These are phyloP conservation scores for Hypoxylon fragiforme DNA, from an alignment of 495 filamentous ascomycete species.

Conservation along the genomic window DNA sequence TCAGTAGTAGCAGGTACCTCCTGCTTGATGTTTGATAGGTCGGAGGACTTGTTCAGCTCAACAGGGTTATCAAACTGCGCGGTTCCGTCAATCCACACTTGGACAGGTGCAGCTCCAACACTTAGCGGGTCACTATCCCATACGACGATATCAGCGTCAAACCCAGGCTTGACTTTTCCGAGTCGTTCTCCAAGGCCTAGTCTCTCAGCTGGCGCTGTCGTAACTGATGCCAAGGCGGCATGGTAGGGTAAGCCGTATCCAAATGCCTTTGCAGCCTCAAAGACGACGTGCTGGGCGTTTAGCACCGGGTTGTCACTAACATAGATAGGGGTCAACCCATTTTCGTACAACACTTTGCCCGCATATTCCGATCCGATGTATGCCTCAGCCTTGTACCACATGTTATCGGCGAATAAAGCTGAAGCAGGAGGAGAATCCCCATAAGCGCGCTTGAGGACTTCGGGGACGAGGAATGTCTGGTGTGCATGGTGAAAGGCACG, in stretches of 20 bases:
- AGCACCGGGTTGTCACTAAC: constrained; percentile 56
- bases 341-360: constrained; percentile 62
- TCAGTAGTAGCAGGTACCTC: constrained; percentile 39
- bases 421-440: constrained; percentile 50
- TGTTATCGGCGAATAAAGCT: constrained; percentile 62
- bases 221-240: constrained; percentile 62
- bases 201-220: constrained; percentile 61
- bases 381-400: constrained; percentile 66
- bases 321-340: constrained; percentile 56
- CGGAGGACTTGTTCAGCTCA: constrained; percentile 45
- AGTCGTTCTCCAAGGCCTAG: constrained; percentile 61
- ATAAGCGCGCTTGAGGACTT: constrained; percentile 57
- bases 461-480: constrained; percentile 62
- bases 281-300: constrained; percentile 55
- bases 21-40: constrained; percentile 31
- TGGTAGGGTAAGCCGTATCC: constrained; percentile 63
- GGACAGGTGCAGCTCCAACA: constrained; percentile 61
- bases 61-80: constrained; percentile 51
- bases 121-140: constrained; percentile 68
- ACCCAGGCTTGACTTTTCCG: constrained; percentile 63
- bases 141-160: constrained; percentile 67
- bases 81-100: constrained; percentile 68
- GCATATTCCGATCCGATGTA: constrained; percentile 62
- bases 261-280: constrained; percentile 64
- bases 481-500: constrained; percentile 69